These are phyloP conservation scores for Babesia bigemina DNA, from an alignment of 169 alveolate species.

Conservation along the genomic window DNA sequence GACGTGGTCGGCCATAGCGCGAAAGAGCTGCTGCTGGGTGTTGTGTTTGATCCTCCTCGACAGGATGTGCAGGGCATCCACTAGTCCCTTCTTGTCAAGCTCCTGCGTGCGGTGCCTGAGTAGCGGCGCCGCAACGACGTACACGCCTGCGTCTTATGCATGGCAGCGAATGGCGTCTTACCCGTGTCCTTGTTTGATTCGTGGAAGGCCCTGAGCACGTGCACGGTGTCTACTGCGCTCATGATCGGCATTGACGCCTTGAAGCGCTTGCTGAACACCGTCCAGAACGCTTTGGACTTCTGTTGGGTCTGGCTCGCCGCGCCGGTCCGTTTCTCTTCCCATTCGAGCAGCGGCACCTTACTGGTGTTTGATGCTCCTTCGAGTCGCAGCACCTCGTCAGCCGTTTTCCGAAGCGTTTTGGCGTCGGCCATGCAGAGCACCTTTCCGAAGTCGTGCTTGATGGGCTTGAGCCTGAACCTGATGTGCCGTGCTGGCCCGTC, in stretches of 20 bases:
- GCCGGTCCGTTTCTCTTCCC: background rate
- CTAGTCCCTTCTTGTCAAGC: constrained; percentile 22
- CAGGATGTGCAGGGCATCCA: constrained; percentile 32
- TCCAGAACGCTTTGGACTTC: constrained; percentile 62
- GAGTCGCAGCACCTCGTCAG: constrained; percentile 36
- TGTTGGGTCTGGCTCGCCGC: background rate
- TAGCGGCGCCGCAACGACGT: constrained; percentile 48
- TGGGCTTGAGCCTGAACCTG: constrained; percentile 49
- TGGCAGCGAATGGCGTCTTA: background rate
- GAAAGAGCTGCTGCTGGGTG: constrained; percentile 53
- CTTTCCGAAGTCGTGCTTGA: constrained; percentile 48
- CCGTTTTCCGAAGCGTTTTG: constrained; percentile 32
- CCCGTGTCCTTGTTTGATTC: constrained; percentile 58
- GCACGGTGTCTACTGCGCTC: constrained; percentile 29
- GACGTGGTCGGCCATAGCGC: constrained; percentile 49
- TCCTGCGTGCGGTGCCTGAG: constrained; percentile 20
- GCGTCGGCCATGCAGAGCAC: constrained; percentile 60
- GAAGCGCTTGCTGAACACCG: constrained; percentile 64
- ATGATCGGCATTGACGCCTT: constrained; percentile 43
- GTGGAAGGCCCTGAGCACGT: constrained; percentile 47
- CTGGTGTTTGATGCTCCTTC: background rate
- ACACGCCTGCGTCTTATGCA: constrained; percentile 35
- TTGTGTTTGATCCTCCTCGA: constrained; percentile 49
- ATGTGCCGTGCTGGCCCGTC: constrained; percentile 58
- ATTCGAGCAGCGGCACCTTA: background rate